Percentiles rank a stretch among this genome's conserved stretches.
These are phyloP conservation scores for Coprinopsis sp. DNA, from an alignment of 768 basidiomycete genomes.

Conservation along the genomic window DNA sequence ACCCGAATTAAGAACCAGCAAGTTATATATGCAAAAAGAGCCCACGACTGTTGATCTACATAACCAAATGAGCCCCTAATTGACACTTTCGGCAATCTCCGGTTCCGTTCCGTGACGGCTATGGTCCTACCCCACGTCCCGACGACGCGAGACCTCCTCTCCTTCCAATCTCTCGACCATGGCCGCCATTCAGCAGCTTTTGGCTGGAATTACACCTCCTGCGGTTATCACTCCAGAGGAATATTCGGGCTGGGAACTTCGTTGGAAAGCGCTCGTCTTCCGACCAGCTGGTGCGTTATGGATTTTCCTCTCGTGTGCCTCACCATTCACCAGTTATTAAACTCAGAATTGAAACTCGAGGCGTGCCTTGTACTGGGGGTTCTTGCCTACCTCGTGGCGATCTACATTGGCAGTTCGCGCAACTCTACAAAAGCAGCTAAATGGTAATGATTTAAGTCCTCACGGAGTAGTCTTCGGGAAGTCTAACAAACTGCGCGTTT, in stretches of 20 bases:
- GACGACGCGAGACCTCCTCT: neutral
- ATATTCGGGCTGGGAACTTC: constrained; percentile 73
- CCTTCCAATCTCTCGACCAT: neutral
- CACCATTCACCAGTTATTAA: neutral
- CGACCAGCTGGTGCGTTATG: constrained; percentile 64
- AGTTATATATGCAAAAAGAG: too few relatives aligned
- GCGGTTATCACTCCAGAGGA: constrained; percentile 48
- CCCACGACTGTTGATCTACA: too few relatives aligned
- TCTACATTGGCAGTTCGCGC: constrained; percentile 52
- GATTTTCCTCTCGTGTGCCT: constrained; percentile 2
- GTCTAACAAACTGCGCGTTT: constrained; percentile 63
- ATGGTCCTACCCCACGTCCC: neutral
- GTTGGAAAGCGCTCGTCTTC: constrained; percentile 74
- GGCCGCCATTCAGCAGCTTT: constrained; percentile 28
- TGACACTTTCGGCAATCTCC: neutral
- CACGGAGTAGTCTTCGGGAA: too few relatives aligned
- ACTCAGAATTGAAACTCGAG: constrained; percentile 63
- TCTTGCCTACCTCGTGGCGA: constrained; percentile 51
- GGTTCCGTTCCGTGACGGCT: neutral
- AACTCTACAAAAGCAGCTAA: constrained; percentile 59
- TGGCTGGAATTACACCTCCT: constrained; percentile 49
- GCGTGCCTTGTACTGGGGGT: constrained; percentile 48
- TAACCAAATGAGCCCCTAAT: too few relatives aligned
- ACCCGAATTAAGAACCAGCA: too few relatives aligned
- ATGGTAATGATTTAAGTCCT: too few relatives aligned